These are phyloP conservation scores for Aspergillus japonicus DNA, from an alignment of 2,329 filamentous ascomycete genomes.

Conservation along the genomic window DNA sequence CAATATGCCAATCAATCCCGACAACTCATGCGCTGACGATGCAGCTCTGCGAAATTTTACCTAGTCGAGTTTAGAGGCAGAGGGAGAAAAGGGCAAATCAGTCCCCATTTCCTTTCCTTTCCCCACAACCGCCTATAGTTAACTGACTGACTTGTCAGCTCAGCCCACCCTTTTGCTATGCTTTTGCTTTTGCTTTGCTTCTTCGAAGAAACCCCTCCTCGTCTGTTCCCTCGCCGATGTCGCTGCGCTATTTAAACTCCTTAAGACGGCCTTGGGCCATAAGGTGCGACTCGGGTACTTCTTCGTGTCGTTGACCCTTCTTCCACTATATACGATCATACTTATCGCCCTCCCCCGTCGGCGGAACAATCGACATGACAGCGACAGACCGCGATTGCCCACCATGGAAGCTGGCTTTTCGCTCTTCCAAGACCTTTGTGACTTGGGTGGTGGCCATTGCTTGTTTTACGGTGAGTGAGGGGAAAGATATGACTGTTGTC, in stretches of 20 bases:
- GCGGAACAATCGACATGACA: not conserved
- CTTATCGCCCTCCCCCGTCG: not conserved
- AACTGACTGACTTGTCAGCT: not conserved
- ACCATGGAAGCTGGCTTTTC: constrained; percentile 29
- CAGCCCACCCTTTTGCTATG: not conserved
- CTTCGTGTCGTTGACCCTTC: too few relatives aligned
- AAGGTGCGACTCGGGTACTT: not conserved
- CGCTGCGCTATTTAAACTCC: not conserved
- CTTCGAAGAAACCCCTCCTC: not conserved
- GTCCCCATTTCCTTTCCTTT: too few relatives aligned
- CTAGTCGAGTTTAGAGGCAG: not conserved
- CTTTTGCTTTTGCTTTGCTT: not conserved
- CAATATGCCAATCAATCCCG: not conserved
- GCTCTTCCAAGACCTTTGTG: constrained; percentile 43
- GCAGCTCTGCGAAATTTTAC: not conserved
- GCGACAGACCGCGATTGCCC: not conserved
- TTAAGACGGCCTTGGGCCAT: not conserved
- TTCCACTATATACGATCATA: not conserved
- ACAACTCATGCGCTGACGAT: not conserved
- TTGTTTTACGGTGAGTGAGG: constrained; percentile 40
- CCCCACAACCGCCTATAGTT: not conserved
- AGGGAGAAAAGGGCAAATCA: not conserved
- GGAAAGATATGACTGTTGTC: too few relatives aligned
- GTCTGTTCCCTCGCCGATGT: not conserved
- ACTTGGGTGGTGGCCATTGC: constrained; percentile 40